Percentiles rank a stretch among this genome's conserved stretches.
Evolutionary conservation across 2,329 filamentous ascomycete genomes (phyloP).

Genomic region (Alternaria sp.): DNA sequence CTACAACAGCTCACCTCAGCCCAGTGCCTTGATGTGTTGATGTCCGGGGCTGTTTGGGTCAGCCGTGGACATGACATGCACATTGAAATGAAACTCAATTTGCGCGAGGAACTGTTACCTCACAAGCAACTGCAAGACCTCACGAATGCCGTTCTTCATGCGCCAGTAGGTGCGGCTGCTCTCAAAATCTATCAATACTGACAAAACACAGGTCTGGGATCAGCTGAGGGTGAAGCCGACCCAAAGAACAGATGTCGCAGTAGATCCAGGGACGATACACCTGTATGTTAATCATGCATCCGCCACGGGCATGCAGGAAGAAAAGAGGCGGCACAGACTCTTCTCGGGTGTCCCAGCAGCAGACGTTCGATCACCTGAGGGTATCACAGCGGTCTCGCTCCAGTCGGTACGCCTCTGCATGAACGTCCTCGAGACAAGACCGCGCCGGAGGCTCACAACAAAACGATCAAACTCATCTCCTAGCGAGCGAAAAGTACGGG

Average conservation of each 20-base stretch:
- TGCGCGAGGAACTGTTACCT: slow-evolving; percentile 37
- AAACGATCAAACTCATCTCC: slow-evolving; percentile 24
- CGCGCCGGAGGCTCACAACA: slow-evolving; percentile 9
- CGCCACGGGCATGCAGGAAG: slow-evolving; percentile 8
- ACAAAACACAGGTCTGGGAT: slow-evolving; percentile 43
- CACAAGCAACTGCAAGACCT: slow-evolving; percentile 32
- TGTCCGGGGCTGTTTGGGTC: slow-evolving; percentile 46
- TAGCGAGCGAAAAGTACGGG: background rate
- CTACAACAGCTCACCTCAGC: slow-evolving; percentile 29
- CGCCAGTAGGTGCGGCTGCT: slow-evolving; percentile 35
- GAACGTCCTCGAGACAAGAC: slow-evolving; percentile 30
- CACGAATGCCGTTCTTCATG: slow-evolving; percentile 35
- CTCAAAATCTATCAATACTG: background rate
- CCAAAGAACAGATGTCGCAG: slow-evolving; percentile 15
- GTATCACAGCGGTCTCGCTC: slow-evolving; percentile 34
- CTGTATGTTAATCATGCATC: slow-evolving; percentile 36
- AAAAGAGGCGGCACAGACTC: slow-evolving; percentile 33
- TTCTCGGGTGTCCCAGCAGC: slow-evolving; percentile 32
- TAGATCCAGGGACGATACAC: slow-evolving; percentile 21
- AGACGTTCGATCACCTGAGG: slow-evolving; percentile 45
- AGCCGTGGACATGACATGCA: slow-evolving; percentile 44
- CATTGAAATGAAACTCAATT: slow-evolving; percentile 38
- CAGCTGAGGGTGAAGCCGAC: slow-evolving; percentile 44
- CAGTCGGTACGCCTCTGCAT: slow-evolving; percentile 41
- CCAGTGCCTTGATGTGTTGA: slow-evolving; percentile 31